Percentiles rank a stretch among this genome's conserved stretches.
These are phyloP conservation scores for Sporothrix schenckii DNA, from an alignment of 2,329 filamentous ascomycete genomes.

Conservation along the genomic window DNA sequence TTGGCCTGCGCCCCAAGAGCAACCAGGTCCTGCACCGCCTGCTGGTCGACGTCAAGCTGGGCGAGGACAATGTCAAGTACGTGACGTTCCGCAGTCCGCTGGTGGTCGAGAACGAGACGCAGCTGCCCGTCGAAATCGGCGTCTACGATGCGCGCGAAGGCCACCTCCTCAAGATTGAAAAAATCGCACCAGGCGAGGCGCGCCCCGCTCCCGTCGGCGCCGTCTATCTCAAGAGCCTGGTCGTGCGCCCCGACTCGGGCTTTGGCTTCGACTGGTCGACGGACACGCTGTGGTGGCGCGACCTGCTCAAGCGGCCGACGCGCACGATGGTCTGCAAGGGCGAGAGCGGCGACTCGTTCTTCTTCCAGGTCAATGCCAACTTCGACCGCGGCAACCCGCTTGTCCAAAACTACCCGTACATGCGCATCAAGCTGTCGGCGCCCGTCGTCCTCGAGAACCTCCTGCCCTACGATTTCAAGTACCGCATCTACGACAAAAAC, in stretches of 20 bases:
- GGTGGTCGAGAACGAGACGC: conserved; percentile 91
- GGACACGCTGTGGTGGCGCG: conserved; percentile 89
- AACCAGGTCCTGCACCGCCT: conserved; percentile 85
- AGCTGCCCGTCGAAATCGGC: conserved; percentile 92
- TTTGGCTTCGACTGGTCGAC: conserved; percentile 96
- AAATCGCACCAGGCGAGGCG: conserved; percentile 88
- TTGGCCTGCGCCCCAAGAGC: conserved; percentile 83
- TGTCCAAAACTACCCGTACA: conserved; percentile 84
- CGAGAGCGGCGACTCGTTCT: conserved; percentile 87
- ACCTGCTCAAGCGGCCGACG: conserved; percentile 80
- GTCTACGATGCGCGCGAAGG: conserved; percentile 86
- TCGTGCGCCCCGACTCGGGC: conserved; percentile 89
- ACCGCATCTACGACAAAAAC: conserved; percentile 97
- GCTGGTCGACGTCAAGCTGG: conserved; percentile 87
- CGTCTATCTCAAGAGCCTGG: conserved; percentile 82
- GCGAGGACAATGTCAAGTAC: conserved; percentile 95
- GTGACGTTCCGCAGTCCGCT: conserved; percentile 93
- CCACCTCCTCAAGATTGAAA: conserved; percentile 94
- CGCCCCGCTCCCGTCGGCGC: conserved; percentile 90
- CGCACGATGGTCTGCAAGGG: conserved; percentile 86
- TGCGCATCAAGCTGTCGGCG: conserved; percentile 88
- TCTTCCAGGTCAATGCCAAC: conserved; percentile 90
- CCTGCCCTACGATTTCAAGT: conserved; percentile 97
- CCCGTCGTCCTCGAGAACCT: conserved; percentile 94
- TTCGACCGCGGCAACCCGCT: conserved; percentile 84